These are phyloP conservation scores for Floccularia luteovirens DNA, from an alignment of 768 basidiomycete species.

Conservation along the genomic window DNA sequence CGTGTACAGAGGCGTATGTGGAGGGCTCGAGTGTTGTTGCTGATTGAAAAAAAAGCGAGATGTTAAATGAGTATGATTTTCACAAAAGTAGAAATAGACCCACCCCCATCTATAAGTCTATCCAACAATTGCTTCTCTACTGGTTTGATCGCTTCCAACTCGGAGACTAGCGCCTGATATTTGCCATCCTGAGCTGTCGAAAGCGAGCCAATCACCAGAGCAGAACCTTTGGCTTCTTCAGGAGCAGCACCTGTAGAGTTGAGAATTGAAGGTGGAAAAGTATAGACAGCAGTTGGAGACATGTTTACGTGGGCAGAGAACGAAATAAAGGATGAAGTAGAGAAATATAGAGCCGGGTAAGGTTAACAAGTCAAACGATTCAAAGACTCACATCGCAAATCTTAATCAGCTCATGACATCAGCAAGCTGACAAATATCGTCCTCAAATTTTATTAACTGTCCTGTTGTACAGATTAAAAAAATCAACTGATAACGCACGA, in stretches of 20 bases:
- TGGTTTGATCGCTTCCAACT: constrained; percentile 41
- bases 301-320: constrained; percentile 22
- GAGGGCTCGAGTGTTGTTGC: constrained; percentile 50
- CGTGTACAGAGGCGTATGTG: constrained; percentile 57
- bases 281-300: constrained; percentile 55
- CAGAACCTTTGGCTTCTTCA: constrained; percentile 32
- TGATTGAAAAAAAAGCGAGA: constrained; percentile 18
- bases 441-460: too few species aligned
- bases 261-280: constrained; percentile 12
- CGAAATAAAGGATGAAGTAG: not conserved
- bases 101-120: constrained; percentile 76
- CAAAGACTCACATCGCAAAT: too few species aligned
- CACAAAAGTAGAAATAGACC: constrained; percentile 10
- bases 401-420: too few species aligned
- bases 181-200: constrained; percentile 72
- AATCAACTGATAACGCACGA: too few species aligned
- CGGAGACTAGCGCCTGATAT: constrained; percentile 64
- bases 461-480: too few species aligned
- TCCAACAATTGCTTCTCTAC: constrained; percentile 82
- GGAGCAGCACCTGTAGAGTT: constrained; percentile 10
- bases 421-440: too few species aligned
- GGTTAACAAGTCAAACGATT: too few species aligned
- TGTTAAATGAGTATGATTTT: constrained; percentile 3
- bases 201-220: constrained; percentile 73
- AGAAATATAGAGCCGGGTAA: too few species aligned